Evolutionary conservation across 352 stramenopile genomes (phyloP).

Genomic region (Globisporangium lucens): DNA sequence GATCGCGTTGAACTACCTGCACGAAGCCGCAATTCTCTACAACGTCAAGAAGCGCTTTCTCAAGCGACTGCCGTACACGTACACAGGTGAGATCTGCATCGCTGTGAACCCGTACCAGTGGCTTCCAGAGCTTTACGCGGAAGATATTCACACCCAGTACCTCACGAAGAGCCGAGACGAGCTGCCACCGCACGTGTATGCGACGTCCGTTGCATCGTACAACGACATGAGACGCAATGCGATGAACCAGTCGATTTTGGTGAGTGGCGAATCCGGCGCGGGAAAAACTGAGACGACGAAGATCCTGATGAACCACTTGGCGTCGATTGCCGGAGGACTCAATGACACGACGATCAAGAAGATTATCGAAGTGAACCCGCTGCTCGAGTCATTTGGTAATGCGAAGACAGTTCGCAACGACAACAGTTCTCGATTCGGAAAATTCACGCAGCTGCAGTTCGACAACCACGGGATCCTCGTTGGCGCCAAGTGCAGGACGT

Average conservation of each 20-base stretch:
- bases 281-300: slow-evolving; percentile 90
- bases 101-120: slow-evolving; percentile 96
- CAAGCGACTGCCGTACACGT: slow-evolving; percentile 92
- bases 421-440: slow-evolving; percentile 96
- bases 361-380: slow-evolving; percentile 96
- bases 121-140: slow-evolving; percentile 82
- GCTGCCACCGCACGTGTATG: slow-evolving; percentile 67
- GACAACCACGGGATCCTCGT: slow-evolving; percentile 54
- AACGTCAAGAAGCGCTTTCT: slow-evolving; percentile 89
- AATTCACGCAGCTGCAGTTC: slow-evolving; percentile 94
- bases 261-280: slow-evolving; percentile 82
- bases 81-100: slow-evolving; percentile 96
- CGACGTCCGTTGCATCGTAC: slow-evolving; percentile 66
- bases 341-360: slow-evolving; percentile 91
- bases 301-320: slow-evolving; percentile 88
- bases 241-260: slow-evolving; percentile 83
- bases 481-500: slow-evolving; percentile 94
- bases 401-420: slow-evolving; percentile 96
- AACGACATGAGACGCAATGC: slow-evolving; percentile 58
- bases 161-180: slow-evolving; percentile 54
- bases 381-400: slow-evolving; percentile 99
- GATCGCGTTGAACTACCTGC: slow-evolving; percentile 86
- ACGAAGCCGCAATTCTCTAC: slow-evolving; percentile 90
- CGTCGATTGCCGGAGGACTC: slow-evolving; percentile 56
- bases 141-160: slow-evolving; percentile 69